phyloP scores from a whole-genome alignment of 164 flowering plant genomes.

The Santalum album region DNA sequence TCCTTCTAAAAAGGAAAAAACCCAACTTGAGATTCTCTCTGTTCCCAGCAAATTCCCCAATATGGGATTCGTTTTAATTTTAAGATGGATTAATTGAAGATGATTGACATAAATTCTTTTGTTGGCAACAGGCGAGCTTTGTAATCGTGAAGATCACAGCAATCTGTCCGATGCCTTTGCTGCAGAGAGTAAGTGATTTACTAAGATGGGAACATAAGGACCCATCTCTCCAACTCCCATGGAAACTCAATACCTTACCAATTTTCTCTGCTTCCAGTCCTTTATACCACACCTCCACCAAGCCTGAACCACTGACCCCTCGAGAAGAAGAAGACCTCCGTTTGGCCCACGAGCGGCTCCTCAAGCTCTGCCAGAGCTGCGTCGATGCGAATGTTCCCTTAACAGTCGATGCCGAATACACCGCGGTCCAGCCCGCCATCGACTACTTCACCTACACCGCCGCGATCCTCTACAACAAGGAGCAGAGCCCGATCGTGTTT shows the following conservation, averaged over 20 bases:
- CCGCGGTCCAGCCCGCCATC: constrained; percentile 71
- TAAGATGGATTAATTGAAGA: no score
- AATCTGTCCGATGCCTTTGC: constrained; percentile 54
- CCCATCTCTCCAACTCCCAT: constrained; percentile 60
- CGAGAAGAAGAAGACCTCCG: constrained; percentile 62
- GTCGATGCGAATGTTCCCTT: constrained; percentile 39
- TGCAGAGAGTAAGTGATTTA: constrained; percentile 58
- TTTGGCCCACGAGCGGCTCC: constrained; percentile 40
- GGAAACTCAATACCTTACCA: constrained; percentile 66
- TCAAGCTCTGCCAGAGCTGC: constrained; percentile 38
- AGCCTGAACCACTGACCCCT: constrained; percentile 56
- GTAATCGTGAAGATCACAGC: constrained; percentile 78
- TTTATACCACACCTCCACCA: constrained; percentile 49
- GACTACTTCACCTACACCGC: constrained; percentile 69
- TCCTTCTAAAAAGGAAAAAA: no score
- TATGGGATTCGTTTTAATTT: no score
- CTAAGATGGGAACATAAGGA: constrained; percentile 74
- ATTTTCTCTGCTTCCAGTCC: constrained; percentile 54
- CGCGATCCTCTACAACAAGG: constrained; percentile 35
- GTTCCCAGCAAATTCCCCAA: no score
- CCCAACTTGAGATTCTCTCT: no score
- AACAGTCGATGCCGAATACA: constrained; percentile 78
- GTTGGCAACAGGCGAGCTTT: constrained; percentile 57
- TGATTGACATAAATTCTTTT: no score
- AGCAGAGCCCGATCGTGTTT: constrained; percentile 34